Evolutionary conservation across 2,329 filamentous ascomycete genomes (phyloP).

Genomic region (Ophiostoma triangulosporum): DNA sequence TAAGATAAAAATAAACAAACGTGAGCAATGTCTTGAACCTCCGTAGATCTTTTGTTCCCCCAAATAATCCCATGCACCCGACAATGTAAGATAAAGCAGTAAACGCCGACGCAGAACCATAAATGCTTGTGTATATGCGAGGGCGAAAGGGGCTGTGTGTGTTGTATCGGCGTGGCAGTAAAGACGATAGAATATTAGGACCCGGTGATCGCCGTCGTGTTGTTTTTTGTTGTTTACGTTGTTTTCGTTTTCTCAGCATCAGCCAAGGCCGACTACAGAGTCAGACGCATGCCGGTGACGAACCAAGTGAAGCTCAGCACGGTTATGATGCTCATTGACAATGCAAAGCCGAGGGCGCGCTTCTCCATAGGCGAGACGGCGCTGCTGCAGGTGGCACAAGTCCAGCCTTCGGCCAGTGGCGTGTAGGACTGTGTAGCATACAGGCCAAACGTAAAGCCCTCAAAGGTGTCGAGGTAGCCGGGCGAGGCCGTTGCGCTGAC

Average conservation of each 20-base stretch:
- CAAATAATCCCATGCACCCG: conserved; percentile 5
- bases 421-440: conserved; percentile 40
- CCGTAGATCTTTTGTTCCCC: conserved; percentile 6
- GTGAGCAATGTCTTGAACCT: conserved; percentile 3
- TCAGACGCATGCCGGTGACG: conserved; percentile 33
- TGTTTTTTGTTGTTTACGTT: neutral
- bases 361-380: conserved; percentile 33
- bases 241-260: neutral
- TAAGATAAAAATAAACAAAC: neutral
- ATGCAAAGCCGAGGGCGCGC: conserved; percentile 34
- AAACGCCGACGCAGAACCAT: conserved; percentile 4
- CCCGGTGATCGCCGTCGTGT: neutral
- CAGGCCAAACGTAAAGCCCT: conserved; percentile 41
- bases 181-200: conserved; percentile 1
- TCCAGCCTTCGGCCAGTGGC: conserved; percentile 35
- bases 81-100: conserved; percentile 1
- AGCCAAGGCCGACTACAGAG: conserved; percentile 10
- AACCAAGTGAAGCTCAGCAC: conserved; percentile 52
- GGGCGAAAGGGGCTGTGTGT: neutral
- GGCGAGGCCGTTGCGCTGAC: conserved; percentile 36
- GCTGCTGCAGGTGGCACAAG: conserved; percentile 44
- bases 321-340: conserved; percentile 42
- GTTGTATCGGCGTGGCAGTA: neutral
- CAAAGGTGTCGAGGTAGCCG: conserved; percentile 39
- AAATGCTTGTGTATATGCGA: neutral